A percentile compares a stretch with the other conserved stretches of the same genome.
Evolutionary conservation across 352 stramenopile species (phyloP).

Genomic region (Saprolegnia parasitica): DNA sequence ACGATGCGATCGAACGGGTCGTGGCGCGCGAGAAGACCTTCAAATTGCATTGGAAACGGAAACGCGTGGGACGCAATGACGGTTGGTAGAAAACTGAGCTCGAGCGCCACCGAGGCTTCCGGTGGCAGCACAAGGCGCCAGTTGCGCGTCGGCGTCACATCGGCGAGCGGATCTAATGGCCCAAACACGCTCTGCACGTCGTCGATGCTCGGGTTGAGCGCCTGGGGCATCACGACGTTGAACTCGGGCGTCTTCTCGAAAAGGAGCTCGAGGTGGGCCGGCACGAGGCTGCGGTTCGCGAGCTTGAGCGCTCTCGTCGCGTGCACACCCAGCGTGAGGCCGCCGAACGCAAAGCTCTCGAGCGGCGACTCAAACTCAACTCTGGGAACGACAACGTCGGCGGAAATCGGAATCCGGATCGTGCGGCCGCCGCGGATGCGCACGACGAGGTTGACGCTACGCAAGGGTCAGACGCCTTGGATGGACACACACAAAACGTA

Average conservation of each 20-base stretch:
- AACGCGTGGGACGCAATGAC: conserved; percentile 45
- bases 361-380: conserved; percentile 37
- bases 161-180: conserved; percentile 29
- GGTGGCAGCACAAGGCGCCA: conserved; percentile 75
- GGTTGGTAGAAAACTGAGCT: conserved; percentile 70
- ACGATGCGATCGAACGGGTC: conserved; percentile 36
- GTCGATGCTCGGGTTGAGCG: conserved; percentile 51
- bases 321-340: conserved; percentile 71
- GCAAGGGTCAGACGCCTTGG: background rate
- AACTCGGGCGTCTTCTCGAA: conserved; percentile 63
- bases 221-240: conserved; percentile 44
- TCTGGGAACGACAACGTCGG: conserved; percentile 71
- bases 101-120: conserved; percentile 57
- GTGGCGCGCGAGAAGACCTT: conserved; percentile 37
- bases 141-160: conserved; percentile 28
- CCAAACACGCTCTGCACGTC: conserved; percentile 81
- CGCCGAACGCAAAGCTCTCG: conserved; percentile 69
- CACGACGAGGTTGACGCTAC: conserved; percentile 31
- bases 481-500: background rate
- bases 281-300: conserved; percentile 76
- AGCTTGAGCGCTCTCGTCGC: conserved; percentile 60
- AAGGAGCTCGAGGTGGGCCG: conserved; percentile 73
- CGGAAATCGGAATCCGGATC: conserved; percentile 56
- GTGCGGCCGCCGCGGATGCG: conserved; percentile 71
- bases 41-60: conserved; percentile 69